Conservation (phyloP, 2,329 filamentous ascomycete species). For the Periconia sp. region DNA sequence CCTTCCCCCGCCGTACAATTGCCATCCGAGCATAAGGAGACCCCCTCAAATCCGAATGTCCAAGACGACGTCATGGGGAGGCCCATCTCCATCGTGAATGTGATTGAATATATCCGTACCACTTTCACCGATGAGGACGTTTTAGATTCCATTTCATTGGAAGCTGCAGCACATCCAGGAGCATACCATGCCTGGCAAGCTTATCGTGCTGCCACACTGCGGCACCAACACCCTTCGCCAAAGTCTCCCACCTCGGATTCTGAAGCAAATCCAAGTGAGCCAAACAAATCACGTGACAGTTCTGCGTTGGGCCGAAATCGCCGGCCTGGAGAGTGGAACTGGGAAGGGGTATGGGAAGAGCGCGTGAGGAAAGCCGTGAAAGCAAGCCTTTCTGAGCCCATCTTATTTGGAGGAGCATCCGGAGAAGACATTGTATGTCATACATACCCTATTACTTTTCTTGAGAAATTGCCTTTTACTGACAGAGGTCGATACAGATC, state of each 20-base stretch:
- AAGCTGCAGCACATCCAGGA: constrained; percentile 83
- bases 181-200: constrained; percentile 94
- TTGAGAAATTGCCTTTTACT: constrained; percentile 6
- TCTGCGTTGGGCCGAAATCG: constrained; percentile 52
- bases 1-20: constrained; percentile 19
- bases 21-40: constrained; percentile 12
- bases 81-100: constrained; percentile 48
- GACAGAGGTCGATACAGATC: constrained; percentile 26
- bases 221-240: constrained; percentile 20
- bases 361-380: constrained; percentile 79
- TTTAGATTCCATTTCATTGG: constrained; percentile 75
- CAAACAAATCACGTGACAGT: constrained; percentile 18
- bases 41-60: constrained; percentile 9
- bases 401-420: constrained; percentile 69
- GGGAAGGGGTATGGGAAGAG: constrained; percentile 96
- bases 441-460: too few species aligned
- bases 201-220: constrained; percentile 56
- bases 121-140: constrained; percentile 78
- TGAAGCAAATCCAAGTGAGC: neutral
- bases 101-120: constrained; percentile 79
- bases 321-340: constrained; percentile 87
- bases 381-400: constrained; percentile 74
- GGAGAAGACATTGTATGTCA: constrained; percentile 69
- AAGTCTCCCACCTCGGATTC: constrained; percentile 29
- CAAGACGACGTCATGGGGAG: constrained; percentile 7